These are phyloP conservation scores for Lentinula sp. DNA, from an alignment of 768 basidiomycete species.

Conservation along the genomic window DNA sequence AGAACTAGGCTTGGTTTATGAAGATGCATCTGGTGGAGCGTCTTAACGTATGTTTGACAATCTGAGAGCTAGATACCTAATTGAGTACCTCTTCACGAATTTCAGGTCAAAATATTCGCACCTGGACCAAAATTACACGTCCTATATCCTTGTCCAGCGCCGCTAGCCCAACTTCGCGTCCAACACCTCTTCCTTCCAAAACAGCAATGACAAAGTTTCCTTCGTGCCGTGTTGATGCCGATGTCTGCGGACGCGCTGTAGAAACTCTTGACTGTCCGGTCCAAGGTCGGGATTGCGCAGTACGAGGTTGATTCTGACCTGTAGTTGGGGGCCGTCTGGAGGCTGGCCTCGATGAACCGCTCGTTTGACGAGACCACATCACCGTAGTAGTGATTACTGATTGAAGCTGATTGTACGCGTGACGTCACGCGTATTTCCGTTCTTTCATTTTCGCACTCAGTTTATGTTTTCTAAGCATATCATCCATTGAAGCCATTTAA, in stretches of 20 bases:
- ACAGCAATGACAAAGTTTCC: slow-evolving; percentile 62
- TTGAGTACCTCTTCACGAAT: neutral
- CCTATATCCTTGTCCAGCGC: slow-evolving; percentile 80
- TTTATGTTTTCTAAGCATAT: no score
- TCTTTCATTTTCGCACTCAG: neutral
- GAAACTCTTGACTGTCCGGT: slow-evolving; percentile 55
- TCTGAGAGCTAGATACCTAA: slow-evolving; percentile 59
- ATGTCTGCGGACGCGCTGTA: slow-evolving; percentile 61
- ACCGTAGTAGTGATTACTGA: neutral
- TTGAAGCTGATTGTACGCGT: no score
- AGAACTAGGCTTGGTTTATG: slow-evolving; percentile 68
- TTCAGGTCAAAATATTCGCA: slow-evolving; percentile 18
- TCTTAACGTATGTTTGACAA: slow-evolving; percentile 85
- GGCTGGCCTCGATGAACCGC: slow-evolving; percentile 13
- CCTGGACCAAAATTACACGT: slow-evolving; percentile 73
- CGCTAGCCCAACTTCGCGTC: slow-evolving; percentile 82
- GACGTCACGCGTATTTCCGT: no score
- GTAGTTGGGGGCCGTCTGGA: slow-evolving; percentile 15
- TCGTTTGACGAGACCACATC: neutral
- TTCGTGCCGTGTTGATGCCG: slow-evolving; percentile 53
- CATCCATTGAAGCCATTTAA: no score
- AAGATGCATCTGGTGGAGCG: slow-evolving; percentile 78
- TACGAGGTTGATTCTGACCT: slow-evolving; percentile 38
- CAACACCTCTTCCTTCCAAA: slow-evolving; percentile 72
- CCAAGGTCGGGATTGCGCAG: slow-evolving; percentile 53